phyloP scores from a whole-genome alignment of 2,329 filamentous ascomycete genomes.

The Alternaria atra region DNA sequence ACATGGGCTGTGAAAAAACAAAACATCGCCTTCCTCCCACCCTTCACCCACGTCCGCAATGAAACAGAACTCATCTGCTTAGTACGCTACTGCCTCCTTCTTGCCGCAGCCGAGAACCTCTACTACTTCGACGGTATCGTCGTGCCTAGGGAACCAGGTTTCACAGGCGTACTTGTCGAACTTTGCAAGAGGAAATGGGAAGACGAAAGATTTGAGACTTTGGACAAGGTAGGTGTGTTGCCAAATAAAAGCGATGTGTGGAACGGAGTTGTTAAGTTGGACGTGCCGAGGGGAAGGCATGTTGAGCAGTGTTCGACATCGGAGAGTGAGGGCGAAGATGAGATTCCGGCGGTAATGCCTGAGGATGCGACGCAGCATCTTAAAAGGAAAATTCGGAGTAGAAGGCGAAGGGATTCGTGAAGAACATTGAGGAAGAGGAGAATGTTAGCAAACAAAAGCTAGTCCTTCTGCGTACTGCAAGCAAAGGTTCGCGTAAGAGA shows the following conservation, averaged over 20 bases:
- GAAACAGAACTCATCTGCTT: neutral
- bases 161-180: conserved; percentile 1
- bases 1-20: neutral
- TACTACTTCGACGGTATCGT: neutral
- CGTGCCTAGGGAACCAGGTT: neutral
- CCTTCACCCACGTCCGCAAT: neutral
- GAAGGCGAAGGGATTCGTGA: neutral
- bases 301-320: neutral
- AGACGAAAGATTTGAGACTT: neutral
- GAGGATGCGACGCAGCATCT: neutral
- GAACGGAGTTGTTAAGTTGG: neutral
- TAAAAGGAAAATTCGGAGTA: neutral
- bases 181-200: conserved; percentile 1
- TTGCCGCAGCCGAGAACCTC: neutral
- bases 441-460: too few relatives aligned
- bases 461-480: too few relatives aligned
- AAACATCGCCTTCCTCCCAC: neutral
- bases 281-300: neutral
- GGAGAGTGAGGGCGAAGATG: neutral
- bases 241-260: neutral
- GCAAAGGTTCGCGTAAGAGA: too few relatives aligned
- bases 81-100: neutral
- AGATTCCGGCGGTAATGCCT: neutral
- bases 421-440: neutral
- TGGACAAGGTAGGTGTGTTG: neutral